Base-by-base conservation (phyloP, 2,329 filamentous ascomycete species). In the Rhytidhysteron rufulum region DNA sequence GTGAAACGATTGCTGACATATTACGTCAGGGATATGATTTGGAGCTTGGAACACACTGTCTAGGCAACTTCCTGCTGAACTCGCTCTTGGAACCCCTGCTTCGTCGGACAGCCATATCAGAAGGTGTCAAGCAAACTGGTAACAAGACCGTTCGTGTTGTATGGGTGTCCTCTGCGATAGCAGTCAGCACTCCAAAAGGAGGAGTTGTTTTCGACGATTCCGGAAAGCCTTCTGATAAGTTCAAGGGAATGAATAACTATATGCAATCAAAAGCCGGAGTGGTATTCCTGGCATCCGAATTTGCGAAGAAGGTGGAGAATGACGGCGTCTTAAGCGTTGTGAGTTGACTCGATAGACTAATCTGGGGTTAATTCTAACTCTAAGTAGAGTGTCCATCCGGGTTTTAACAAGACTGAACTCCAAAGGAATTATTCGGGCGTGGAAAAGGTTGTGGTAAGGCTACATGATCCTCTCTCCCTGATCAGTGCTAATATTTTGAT, bases 31-130 rank as follows among this genome's bases (percentile, higher is more conserved):
- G 63, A n/a, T 46, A 58, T 32, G 61, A 67, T 32, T 45, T 63
- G 4, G 51, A 62, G 29, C 47, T 66, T 15, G 65, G 51, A 4
- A 60, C 55, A 7, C 64, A 68, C 39, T 53, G 48, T 37, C 41
- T 68, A 5, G 65, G 53, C 1, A 57, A 58, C 2, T 62, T 55
- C 31, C 52, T 65, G 3, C 56, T 67, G n/a, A 63, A 52, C 1
- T 39, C 62, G 31, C 39, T 60, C 2, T 47, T 68, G 2, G 41
- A 50, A 2, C 60, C 63, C 1, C 40, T 57, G 4, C 43, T 67
- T 1, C 34, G 31, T 4, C 39, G 49, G 6, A 54, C 62, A 2
- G 60, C 57, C 13, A 16, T 30, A 13, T n/a, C 35, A 20, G 35
- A 37, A 25, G 17, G 17, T 10, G 25, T 19, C n/a, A 17, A 11